A percentile compares a stretch with the other conserved stretches of the same genome.
Evolutionary conservation across 1,139 yeast species (phyloP).

Genomic region (Pichia sp.): DNA sequence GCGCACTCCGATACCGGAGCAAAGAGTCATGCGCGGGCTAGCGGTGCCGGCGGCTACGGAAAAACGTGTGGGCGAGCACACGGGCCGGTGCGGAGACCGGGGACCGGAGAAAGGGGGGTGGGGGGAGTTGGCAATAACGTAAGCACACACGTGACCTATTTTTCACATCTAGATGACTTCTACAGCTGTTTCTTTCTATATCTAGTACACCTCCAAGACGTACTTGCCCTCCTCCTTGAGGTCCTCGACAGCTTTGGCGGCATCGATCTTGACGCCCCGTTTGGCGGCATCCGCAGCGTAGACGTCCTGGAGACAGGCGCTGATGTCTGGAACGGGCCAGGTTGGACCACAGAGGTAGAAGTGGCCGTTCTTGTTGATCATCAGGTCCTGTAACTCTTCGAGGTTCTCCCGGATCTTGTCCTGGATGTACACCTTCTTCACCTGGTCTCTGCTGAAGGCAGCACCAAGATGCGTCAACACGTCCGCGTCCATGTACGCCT

Average conservation of each 20-base stretch:
- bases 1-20: neutral
- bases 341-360: slow-evolving; percentile 98
- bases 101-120: too few species aligned
- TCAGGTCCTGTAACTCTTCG: slow-evolving; percentile 70
- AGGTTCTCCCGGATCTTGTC: slow-evolving; percentile 83
- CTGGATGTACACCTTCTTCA: slow-evolving; percentile 90
- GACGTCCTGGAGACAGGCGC: slow-evolving; percentile 84
- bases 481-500: slow-evolving; percentile 91
- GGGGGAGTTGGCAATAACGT: too few species aligned
- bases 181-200: neutral
- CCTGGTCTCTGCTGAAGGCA: slow-evolving; percentile 97
- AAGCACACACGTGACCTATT: too few species aligned
- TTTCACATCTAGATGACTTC: too few species aligned
- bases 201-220: slow-evolving; percentile 84
- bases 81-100: too few species aligned
- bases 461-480: slow-evolving; percentile 94
- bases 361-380: slow-evolving; percentile 74
- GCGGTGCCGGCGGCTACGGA: too few species aligned
- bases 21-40: neutral
- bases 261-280: slow-evolving; percentile 65
- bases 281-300: slow-evolving; percentile 65
- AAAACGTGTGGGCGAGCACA: too few species aligned
- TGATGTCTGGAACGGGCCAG: slow-evolving; percentile 98
- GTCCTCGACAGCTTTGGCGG: slow-evolving; percentile 80
- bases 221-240: slow-evolving; percentile 92